Evolutionary conservation across 2,329 filamentous ascomycete species (phyloP), one percentile per base, ranked within the genome.

Genomic region (Teratosphaeria viscida): DNA sequence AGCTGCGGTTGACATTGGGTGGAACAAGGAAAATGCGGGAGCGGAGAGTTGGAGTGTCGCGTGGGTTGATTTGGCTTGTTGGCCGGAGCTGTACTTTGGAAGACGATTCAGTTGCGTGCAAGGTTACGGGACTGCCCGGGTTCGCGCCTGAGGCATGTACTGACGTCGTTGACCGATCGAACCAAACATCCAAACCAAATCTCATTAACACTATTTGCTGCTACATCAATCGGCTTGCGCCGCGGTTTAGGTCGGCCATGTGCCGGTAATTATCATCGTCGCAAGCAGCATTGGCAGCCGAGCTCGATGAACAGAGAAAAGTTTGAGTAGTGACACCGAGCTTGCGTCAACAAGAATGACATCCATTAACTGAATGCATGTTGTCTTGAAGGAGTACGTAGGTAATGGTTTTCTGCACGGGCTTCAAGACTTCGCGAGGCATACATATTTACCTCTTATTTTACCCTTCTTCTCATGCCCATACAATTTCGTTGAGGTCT

Each of bases 1-100:
- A 39, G 65, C 62, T 47, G 61, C 61, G 57, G 60, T 64, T 16
- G 66, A 68, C 66, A 67, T 65, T 58, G 57, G 8, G 53, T 54
- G 27, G 53, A 14, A 37, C 53, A 23, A n/a, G 27, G 53, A 37
- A 32, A 54, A 19, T 23, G 23, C 16, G 27, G 53, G 27, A 54
- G 53, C 32, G 53, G 53, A 54, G 16, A 39, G 14, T 14, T 14
- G 23, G 23, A 32, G 32, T 35, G 23, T 56, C 34, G 55, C 32
- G 55, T 43, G 55, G 26, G 55, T 56, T 19, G 55, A 26, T 56
- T 54, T 23, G 43, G 32, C 27, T 16, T 54, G 53, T 16, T 54
- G 53, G 23, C 32, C 23, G 27, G 19, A 23, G 19, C 43, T 54
- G 53, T 10, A 7, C 53, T n/a, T 54, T 54, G 27, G 19, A 26